Base-by-base conservation (phyloP, 2,329 filamentous ascomycete genomes). In the Fonsecaea erecta region DNA sequence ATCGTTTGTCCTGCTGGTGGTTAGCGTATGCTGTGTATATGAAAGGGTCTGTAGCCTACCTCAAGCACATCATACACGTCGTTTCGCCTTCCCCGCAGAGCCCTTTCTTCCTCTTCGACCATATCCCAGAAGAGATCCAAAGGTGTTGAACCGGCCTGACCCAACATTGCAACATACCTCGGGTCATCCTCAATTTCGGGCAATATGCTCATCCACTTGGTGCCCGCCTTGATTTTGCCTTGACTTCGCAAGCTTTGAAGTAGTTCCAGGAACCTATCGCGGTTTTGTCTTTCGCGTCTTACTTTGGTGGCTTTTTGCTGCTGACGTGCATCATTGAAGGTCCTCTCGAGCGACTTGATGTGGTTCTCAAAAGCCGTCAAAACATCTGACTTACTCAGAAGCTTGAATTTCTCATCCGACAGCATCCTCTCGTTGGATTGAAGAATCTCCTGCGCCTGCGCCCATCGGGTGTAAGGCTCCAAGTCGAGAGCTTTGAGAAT, bases 51-150 rank as follows among this genome's bases (percentile, higher is more conserved):
- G 18, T 28, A 43, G 81, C 88, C 82, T 78, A 95, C 92, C 83
- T 96, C 91, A 71, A 97, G 84, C 71, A 95, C 92, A 79, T 97
- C 93, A 70, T 95, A 82, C 43, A 96, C 90, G 74, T 93, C 88
- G 75, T 95, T 96, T 67, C 92, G 85, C 55, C 90, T 89, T 56
- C 87, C 88, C 67, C 93, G 89, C 54, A 97, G 82, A n/a, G 89
- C 88, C 64, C 91, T 88, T 74, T 99, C 94, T 77, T 98, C 93
- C 76, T 97, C 93, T 76, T 98, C 95, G 28, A 98, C 85, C 54
- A 93, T 83, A 76, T 99, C 95, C 92, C 94, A 97, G 81, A 99
- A 98, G 6, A 99, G 83, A 73, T 98, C 93, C 70, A 97, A 84
- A 14, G 95, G 92, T 3, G 87, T 90, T 3, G 93, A 97, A 62